Evolutionary conservation across 225 moss, liverwort and hornwort genomes (phyloP).

Genomic region (Antitrichia curtipendula): DNA sequence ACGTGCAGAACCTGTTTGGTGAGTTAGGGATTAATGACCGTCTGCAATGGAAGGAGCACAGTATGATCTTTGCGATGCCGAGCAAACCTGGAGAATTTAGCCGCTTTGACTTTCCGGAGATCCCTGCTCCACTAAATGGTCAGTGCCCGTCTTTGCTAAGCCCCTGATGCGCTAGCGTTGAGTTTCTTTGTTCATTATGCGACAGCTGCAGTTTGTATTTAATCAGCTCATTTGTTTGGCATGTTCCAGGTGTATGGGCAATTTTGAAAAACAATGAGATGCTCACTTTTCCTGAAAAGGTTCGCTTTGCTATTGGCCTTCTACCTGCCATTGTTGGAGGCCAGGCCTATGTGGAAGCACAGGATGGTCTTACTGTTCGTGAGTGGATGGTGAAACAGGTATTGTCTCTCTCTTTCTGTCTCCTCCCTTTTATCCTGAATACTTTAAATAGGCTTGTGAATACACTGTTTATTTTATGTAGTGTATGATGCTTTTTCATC

Average conservation of each 20-base stretch:
- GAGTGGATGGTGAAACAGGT: slow-evolving; percentile 98
- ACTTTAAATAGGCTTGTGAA: neutral
- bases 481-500: neutral
- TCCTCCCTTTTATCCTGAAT: neutral
- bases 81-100: slow-evolving; percentile 89
- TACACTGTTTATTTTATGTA: neutral
- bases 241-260: slow-evolving; percentile 77
- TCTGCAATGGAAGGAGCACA: slow-evolving; percentile 98
- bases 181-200: neutral
- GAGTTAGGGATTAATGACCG: slow-evolving; percentile 93
- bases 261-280: slow-evolving; percentile 92
- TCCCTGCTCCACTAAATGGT: slow-evolving; percentile 94
- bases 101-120: slow-evolving; percentile 84
- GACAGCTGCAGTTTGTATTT: neutral
- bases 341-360: slow-evolving; percentile 85
- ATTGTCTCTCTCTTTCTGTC: neutral
- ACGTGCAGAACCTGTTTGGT: slow-evolving; percentile 86
- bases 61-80: slow-evolving; percentile 97
- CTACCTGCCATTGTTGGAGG: slow-evolving; percentile 92
- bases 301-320: slow-evolving; percentile 84
- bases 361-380: slow-evolving; percentile 87
- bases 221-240: neutral
- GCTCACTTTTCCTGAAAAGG: slow-evolving; percentile 77
- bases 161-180: neutral
- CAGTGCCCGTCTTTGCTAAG: neutral